Evolutionary conservation across 1,284 basidiomycete species (phyloP).

Genomic region (Leccinum holopus): DNA sequence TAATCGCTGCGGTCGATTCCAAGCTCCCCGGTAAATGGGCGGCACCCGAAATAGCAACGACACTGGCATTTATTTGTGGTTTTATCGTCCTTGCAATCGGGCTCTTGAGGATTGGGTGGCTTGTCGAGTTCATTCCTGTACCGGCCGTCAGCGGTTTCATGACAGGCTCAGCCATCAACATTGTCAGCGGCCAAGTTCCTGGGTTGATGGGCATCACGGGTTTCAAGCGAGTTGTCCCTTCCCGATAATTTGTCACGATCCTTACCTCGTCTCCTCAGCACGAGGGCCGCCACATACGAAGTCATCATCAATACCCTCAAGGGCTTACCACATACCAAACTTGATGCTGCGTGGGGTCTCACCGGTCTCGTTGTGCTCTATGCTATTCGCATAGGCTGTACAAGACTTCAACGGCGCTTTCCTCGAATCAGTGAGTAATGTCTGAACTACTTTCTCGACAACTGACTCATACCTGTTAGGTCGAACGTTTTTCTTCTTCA

Average conservation of each 20-base stretch:
- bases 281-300: constrained; percentile 79
- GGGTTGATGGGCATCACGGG: constrained; percentile 82
- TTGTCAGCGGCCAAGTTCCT: constrained; percentile 85
- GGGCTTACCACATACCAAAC: constrained; percentile 65
- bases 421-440: constrained; percentile 58
- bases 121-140: constrained; percentile 92
- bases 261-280: constrained; percentile 44
- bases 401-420: constrained; percentile 59
- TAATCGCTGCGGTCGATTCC: constrained; percentile 67
- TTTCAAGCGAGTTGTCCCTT: constrained; percentile 62
- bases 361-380: constrained; percentile 77
- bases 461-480: constrained; percentile 37
- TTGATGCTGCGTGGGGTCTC: constrained; percentile 92
- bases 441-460: not conserved
- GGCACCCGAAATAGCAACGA: constrained; percentile 78
- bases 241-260: not conserved
- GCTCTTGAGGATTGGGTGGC: constrained; percentile 87
- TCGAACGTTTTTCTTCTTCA: constrained; percentile 83
- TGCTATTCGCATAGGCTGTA: constrained; percentile 67
- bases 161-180: constrained; percentile 90
- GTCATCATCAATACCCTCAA: constrained; percentile 94
- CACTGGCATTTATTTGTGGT: constrained; percentile 86
- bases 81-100: constrained; percentile 94
- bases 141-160: constrained; percentile 94
- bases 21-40: constrained; percentile 55